phyloP scores from a whole-genome alignment of 1,139 yeast species.

The Debaryomyces robertsiae region DNA sequence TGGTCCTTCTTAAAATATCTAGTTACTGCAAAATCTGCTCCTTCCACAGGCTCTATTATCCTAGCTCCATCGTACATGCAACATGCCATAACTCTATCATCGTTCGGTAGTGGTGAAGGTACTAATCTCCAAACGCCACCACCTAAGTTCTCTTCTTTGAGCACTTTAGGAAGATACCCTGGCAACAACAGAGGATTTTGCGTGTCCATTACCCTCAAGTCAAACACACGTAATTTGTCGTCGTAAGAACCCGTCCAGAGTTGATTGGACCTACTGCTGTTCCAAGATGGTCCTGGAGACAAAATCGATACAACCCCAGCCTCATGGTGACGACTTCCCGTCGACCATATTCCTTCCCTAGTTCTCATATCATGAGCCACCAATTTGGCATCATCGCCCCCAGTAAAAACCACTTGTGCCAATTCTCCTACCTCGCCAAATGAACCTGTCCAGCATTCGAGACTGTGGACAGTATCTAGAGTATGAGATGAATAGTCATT shows the following conservation, averaged over 20 bases:
- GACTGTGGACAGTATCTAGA: slow-evolving; percentile 48
- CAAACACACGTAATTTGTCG: slow-evolving; percentile 70
- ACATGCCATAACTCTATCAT: slow-evolving; percentile 64
- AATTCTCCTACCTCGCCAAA: slow-evolving; percentile 63
- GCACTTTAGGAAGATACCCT: slow-evolving; percentile 51
- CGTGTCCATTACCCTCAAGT: slow-evolving; percentile 59
- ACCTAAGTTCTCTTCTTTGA: slow-evolving; percentile 56
- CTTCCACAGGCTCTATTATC: slow-evolving; percentile 42
- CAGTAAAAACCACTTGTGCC: slow-evolving; percentile 68
- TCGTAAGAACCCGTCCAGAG: slow-evolving; percentile 94
- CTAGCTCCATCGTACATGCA: slow-evolving; percentile 97
- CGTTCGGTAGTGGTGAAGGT: slow-evolving; percentile 53
- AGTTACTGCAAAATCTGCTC: slow-evolving; percentile 41
- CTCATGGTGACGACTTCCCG: slow-evolving; percentile 62
- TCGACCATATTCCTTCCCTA: slow-evolving; percentile 50
- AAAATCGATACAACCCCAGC: slow-evolving; percentile 89
- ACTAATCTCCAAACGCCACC: slow-evolving; percentile 96
- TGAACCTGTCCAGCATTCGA: slow-evolving; percentile 90
- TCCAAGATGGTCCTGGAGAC: slow-evolving; percentile 46
- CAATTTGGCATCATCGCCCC: slow-evolving; percentile 85
- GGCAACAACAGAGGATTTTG: slow-evolving; percentile 39
- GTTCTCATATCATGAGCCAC: slow-evolving; percentile 75
- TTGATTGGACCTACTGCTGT: slow-evolving; percentile 45
- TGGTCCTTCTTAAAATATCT: slow-evolving; percentile 69
- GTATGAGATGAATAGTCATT: slow-evolving; percentile 15